Conservation (phyloP, 495 filamentous ascomycete genomes). For the Xylaria intraflava region DNA sequence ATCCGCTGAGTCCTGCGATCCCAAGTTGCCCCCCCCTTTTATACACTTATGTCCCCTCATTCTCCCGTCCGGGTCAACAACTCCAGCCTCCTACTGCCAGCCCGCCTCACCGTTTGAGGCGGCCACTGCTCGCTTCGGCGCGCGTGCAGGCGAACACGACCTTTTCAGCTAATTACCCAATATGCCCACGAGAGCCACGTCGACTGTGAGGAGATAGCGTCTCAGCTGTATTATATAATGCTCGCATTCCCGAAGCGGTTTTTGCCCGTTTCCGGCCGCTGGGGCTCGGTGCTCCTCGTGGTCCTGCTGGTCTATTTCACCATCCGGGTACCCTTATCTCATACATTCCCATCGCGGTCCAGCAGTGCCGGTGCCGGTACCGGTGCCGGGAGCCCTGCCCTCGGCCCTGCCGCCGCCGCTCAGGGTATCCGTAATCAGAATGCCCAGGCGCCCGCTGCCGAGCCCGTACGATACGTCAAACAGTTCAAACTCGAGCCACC, state of each 20-base stretch:
- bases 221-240: constrained; percentile 19
- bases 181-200: constrained; percentile 18
- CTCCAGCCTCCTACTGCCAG: too few relatives aligned
- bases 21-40: neutral
- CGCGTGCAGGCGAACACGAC: neutral
- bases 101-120: neutral
- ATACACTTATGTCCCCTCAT: neutral
- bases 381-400: neutral
- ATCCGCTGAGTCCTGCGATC: neutral
- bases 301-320: constrained; percentile 24
- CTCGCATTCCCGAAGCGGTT: constrained; percentile 25
- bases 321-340: constrained; percentile 21
- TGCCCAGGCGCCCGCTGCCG: constrained; percentile 14
- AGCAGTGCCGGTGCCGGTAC: constrained; percentile 1
- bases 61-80: too few relatives aligned
- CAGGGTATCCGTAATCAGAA: constrained; percentile 16
- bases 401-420: constrained; percentile 10
- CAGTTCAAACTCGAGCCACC: constrained; percentile 23
- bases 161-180: constrained; percentile 14
- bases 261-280: constrained; percentile 22
- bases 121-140: constrained; percentile 8
- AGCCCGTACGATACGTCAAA: constrained; percentile 13
- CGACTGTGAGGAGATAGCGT: constrained; percentile 20
- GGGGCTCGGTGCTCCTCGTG: constrained; percentile 19
- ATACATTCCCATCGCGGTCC: constrained; percentile 6